A percentile compares a stretch with the other conserved stretches of the same genome.
These are phyloP conservation scores for Candida ulmi DNA, from an alignment of 805 yeast species.

Conservation along the genomic window DNA sequence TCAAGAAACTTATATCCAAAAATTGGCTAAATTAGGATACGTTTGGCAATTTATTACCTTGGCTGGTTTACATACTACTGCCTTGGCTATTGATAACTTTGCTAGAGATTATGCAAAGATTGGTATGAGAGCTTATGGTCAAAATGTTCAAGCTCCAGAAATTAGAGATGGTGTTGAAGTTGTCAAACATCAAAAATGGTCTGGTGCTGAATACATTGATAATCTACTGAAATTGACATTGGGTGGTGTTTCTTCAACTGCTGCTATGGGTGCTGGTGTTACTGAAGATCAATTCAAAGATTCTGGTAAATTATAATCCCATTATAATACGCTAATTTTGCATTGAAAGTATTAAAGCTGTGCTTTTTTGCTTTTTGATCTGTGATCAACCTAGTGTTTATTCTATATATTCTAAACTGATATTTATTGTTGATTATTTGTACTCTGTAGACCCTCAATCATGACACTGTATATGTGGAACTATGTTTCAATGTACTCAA, in stretches of 20 bases:
- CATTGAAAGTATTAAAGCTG: too few relatives aligned
- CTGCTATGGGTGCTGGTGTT: conserved; percentile 98
- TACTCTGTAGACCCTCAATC: too few relatives aligned
- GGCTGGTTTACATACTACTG: conserved; percentile 96
- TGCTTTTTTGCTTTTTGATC: too few relatives aligned
- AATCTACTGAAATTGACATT: conserved; percentile 82
- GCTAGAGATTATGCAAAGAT: conserved; percentile 68
- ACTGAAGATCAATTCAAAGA: conserved; percentile 91
- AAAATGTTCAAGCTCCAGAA: conserved; percentile 79
- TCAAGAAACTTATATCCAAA: conserved; percentile 83
- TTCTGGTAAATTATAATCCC: neutral
- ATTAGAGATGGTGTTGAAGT: conserved; percentile 88
- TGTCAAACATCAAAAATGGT: conserved; percentile 97
- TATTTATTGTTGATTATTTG: too few relatives aligned
- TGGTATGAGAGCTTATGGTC: conserved; percentile 97
- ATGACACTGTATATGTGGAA: too few relatives aligned
- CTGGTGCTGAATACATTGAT: conserved; percentile 96
- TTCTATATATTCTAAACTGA: too few relatives aligned
- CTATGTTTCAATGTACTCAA: too few relatives aligned
- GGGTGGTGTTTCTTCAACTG: conserved; percentile 92
- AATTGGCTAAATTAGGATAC: conserved; percentile 84
- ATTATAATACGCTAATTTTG: too few relatives aligned
- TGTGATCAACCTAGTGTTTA: too few relatives aligned
- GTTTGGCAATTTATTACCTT: conserved; percentile 97
- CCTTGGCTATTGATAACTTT: conserved; percentile 83